Percentiles rank a stretch among this genome's conserved stretches.
Evolutionary conservation across 495 filamentous ascomycete genomes (phyloP).

Genomic region (Hypomontagnella monticulosa): DNA sequence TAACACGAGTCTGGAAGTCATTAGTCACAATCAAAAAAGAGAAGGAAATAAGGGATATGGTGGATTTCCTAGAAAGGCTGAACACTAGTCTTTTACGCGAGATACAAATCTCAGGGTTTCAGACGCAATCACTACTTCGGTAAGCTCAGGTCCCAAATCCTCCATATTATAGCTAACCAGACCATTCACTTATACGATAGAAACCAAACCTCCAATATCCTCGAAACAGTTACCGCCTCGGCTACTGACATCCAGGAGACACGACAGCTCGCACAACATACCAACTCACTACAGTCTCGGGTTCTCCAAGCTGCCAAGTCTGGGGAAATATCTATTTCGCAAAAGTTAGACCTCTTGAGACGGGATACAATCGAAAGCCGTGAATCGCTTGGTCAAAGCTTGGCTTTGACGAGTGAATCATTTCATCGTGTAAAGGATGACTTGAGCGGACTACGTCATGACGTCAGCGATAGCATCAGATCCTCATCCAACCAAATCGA

Average conservation of each 20-base stretch:
- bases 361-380: neutral
- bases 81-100: slow-evolving; percentile 8
- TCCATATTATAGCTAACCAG: neutral
- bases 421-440: neutral
- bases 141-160: neutral
- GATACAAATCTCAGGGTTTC: slow-evolving; percentile 7
- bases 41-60: neutral
- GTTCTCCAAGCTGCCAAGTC: neutral
- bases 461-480: neutral
- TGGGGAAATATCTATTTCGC: neutral
- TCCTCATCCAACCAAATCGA: neutral
- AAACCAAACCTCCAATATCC: slow-evolving; percentile 2
- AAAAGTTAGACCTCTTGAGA: neutral
- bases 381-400: neutral
- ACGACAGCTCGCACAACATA: neutral
- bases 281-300: neutral
- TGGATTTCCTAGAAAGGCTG: slow-evolving; percentile 3
- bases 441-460: neutral
- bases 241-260: neutral
- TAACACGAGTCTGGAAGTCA: neutral
- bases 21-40: neutral
- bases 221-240: neutral
- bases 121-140: slow-evolving; percentile 12
- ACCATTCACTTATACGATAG: neutral
- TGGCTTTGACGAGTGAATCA: neutral